A percentile compares a stretch with the other conserved stretches of the same genome.
These are phyloP conservation scores for Akanthomyces muscarius DNA, from an alignment of 2,329 filamentous ascomycete genomes.

Conservation along the genomic window DNA sequence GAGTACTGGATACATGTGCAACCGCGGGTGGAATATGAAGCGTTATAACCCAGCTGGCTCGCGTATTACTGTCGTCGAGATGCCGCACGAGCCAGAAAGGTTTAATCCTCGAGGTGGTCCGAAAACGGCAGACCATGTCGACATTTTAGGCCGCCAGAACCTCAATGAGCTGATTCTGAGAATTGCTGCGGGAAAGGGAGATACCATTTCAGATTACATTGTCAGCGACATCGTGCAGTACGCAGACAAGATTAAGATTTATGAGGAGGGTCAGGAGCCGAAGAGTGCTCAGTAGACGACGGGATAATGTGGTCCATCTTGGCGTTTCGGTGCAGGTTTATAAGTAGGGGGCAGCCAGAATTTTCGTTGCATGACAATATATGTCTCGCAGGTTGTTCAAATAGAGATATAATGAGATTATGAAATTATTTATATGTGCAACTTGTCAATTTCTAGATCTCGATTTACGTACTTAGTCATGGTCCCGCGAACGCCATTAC, in stretches of 20 bases:
- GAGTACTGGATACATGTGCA: slow-evolving; percentile 93
- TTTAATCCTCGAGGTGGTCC: slow-evolving; percentile 77
- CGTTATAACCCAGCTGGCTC: slow-evolving; percentile 85
- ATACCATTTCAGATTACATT: slow-evolving; percentile 71
- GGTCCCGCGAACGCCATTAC: neutral
- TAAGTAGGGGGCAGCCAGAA: neutral
- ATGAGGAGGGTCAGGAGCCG: slow-evolving; percentile 51
- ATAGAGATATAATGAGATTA: neutral
- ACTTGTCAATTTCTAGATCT: neutral
- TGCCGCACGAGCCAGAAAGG: slow-evolving; percentile 91
- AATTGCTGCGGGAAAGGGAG: slow-evolving; percentile 80
- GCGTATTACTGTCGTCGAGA: slow-evolving; percentile 83
- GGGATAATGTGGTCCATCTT: neutral
- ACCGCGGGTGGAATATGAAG: slow-evolving; percentile 88
- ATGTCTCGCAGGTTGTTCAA: neutral
- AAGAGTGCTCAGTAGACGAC: neutral
- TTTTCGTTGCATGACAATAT: neutral
- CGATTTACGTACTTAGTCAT: neutral
- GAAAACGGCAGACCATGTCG: slow-evolving; percentile 84
- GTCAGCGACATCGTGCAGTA: slow-evolving; percentile 81
- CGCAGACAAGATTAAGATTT: slow-evolving; percentile 77
- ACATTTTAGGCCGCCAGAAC: slow-evolving; percentile 84
- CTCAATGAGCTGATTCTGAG: slow-evolving; percentile 87
- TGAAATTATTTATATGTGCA: neutral
- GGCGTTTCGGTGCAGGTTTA: slow-evolving; percentile 9